Evolutionary conservation across 139 green algal genomes (phyloP), one percentile per base, ranked within the genome.

Genomic region (Chlamydomonas schloesseri): DNA sequence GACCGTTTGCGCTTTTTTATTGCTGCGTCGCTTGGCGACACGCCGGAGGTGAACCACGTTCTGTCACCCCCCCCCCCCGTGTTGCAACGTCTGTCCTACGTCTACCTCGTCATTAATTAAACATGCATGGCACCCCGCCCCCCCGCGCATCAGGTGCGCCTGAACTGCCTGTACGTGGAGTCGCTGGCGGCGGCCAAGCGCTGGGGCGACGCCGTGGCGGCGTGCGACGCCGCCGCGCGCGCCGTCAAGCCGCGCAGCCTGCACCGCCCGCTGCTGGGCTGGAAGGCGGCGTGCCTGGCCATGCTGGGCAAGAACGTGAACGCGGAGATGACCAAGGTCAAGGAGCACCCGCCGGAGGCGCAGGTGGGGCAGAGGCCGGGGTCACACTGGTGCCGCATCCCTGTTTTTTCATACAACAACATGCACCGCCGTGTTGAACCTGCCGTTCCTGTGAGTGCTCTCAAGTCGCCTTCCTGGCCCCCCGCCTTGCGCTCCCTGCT

Each of bases 141-240:
- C 67, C 33, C 70, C 70, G 46, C 10, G 33, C 24, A 31, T 15
- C 92, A 95, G 92, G 90, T 95, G 68, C 65, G 71, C 14, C 67
- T 92, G 46, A 92, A 92, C 53, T 87, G 87, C 34, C 80, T 95
- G 58, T 81, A 92, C 47, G 57, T 91, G 46, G 90, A 93, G 82
- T 88, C 88, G 58, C 70, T 95, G 68, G 81, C 87, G 26, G 83
- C 84, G 31, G 85, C 67, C 13, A 71, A 81, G 26, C 82, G 86
- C 31, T 95, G 90, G 90, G 60, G 57, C 46, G 81, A 90, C 23
- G 90, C 80, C 13, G 71, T 94, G 70, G 69, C 72, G 0, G 71
- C 60, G 0, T 79, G 83, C 42, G 88, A 89, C 69, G 86, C 83
- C 21, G 90, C 84, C 58, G 82, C 80, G 67, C 88, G 64, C 47